Evolutionary conservation across 495 filamentous ascomycete genomes (phyloP).

Genomic region (Lepidopterella palustris): DNA sequence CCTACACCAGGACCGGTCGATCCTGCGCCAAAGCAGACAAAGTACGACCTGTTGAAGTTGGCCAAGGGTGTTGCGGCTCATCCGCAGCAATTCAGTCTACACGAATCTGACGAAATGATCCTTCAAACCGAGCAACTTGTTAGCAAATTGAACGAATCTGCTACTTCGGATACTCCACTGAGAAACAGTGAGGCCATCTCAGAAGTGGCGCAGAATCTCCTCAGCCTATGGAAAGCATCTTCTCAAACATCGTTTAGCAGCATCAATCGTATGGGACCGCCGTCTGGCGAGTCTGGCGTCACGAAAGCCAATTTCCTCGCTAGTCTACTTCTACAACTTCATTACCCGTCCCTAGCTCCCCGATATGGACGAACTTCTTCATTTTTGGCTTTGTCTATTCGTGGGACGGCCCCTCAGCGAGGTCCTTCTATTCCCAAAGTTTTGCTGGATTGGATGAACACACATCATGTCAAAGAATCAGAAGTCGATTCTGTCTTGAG

Average conservation of each 20-base stretch:
- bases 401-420: conserved; percentile 7
- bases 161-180: neutral
- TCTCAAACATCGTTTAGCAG: conserved; percentile 30
- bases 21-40: conserved; percentile 12
- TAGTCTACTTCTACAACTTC: conserved; percentile 62
- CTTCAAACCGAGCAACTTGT: conserved; percentile 33
- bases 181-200: conserved; percentile 6
- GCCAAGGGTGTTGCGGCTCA: conserved; percentile 18
- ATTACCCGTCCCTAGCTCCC: conserved; percentile 53
- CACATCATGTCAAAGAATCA: conserved; percentile 57
- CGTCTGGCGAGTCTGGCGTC: conserved; percentile 49
- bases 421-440: conserved; percentile 58
- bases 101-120: conserved; percentile 16
- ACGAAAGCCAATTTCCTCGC: conserved; percentile 69
- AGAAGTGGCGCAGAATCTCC: conserved; percentile 50
- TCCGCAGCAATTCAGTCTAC: neutral
- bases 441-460: conserved; percentile 71
- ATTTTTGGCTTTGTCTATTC: conserved; percentile 30
- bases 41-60: conserved; percentile 19
- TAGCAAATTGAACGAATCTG: conserved; percentile 16
- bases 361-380: conserved; percentile 29
- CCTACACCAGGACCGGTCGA: neutral
- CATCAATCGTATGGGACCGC: conserved; percentile 45
- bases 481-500: conserved; percentile 55
- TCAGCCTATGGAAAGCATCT: conserved; percentile 52